Percentiles rank a stretch among this genome's conserved stretches.
phyloP scores from a whole-genome alignment of 495 filamentous ascomycete genomes.

The Aspergillus carlsbadensis region DNA sequence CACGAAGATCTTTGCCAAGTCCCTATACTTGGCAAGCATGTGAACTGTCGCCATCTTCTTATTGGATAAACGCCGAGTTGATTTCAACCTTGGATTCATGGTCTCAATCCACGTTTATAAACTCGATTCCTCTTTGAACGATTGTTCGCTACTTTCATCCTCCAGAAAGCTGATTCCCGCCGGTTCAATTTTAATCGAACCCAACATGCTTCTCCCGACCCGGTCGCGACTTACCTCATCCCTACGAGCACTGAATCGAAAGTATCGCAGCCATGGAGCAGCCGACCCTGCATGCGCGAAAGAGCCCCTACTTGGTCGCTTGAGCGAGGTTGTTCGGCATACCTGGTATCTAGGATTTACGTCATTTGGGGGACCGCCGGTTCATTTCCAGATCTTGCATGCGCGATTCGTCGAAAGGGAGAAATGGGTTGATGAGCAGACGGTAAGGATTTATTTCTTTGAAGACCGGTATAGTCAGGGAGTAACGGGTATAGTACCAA shows the following conservation, averaged over 20 bases:
- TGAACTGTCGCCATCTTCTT: no score
- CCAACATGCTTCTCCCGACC: constrained; percentile 9
- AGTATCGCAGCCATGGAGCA: constrained; percentile 1
- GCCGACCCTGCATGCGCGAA: background rate
- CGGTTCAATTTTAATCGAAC: no score
- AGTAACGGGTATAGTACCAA: constrained; percentile 58
- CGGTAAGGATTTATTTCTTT: constrained; percentile 37
- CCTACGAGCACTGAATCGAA: constrained; percentile 6
- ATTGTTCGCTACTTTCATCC: no score
- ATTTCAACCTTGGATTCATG: no score
- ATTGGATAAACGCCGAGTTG: no score
- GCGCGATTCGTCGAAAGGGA: constrained; percentile 63
- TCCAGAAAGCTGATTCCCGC: no score
- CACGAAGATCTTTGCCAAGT: no score
- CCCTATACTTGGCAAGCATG: no score
- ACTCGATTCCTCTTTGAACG: no score
- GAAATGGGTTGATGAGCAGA: constrained; percentile 75
- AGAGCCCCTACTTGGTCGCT: constrained; percentile 6
- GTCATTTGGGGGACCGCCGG: constrained; percentile 68
- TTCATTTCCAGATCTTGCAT: constrained; percentile 73
- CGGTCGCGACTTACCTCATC: constrained; percentile 1
- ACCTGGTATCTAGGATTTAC: constrained; percentile 72
- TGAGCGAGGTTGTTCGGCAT: constrained; percentile 38
- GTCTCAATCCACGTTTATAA: no score
- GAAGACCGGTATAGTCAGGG: background rate